These are phyloP conservation scores for Xylariaceae sp. DNA, from an alignment of 2,329 filamentous ascomycete species.

Conservation along the genomic window DNA sequence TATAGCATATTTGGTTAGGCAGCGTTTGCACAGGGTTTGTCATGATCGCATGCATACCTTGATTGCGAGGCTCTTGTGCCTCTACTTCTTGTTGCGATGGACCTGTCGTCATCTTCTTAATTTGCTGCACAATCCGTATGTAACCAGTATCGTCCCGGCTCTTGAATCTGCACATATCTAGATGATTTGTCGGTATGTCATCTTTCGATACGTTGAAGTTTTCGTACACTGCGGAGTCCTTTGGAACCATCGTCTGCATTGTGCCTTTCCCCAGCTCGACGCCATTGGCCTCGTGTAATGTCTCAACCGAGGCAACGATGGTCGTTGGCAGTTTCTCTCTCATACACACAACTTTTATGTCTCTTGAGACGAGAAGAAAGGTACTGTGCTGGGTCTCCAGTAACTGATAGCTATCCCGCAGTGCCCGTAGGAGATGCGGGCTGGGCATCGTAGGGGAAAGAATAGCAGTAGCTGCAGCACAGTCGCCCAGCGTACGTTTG, in stretches of 20 bases:
- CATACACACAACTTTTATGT: conserved; percentile 30
- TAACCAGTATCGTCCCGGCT: conserved; percentile 26
- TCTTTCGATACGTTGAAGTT: conserved; percentile 28
- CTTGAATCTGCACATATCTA: conserved; percentile 25
- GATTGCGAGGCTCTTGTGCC: conserved; percentile 28
- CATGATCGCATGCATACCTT: conserved; percentile 20
- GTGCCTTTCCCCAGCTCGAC: conserved; percentile 23
- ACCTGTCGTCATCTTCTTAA: conserved; percentile 24
- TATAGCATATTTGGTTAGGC: conserved; percentile 7
- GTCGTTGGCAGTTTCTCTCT: conserved; percentile 26
- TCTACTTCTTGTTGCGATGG: conserved; percentile 24
- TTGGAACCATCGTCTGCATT: conserved; percentile 28
- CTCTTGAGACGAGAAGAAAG: conserved; percentile 28
- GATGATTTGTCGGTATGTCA: conserved; percentile 24
- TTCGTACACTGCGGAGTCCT: conserved; percentile 24
- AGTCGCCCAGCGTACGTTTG: conserved; percentile 28
- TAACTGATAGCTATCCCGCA: conserved; percentile 23
- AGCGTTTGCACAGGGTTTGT: neutral
- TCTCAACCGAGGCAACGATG: conserved; percentile 19
- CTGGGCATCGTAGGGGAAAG: conserved; percentile 24
- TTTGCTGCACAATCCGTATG: conserved; percentile 22
- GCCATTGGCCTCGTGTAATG: conserved; percentile 20
- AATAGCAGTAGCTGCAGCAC: conserved; percentile 25
- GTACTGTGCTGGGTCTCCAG: conserved; percentile 29
- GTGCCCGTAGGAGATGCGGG: conserved; percentile 20